A percentile compares a stretch with the other conserved stretches of the same genome.
phyloP scores from a whole-genome alignment of 331 rosid genomes.

The Arachis monticola region DNA sequence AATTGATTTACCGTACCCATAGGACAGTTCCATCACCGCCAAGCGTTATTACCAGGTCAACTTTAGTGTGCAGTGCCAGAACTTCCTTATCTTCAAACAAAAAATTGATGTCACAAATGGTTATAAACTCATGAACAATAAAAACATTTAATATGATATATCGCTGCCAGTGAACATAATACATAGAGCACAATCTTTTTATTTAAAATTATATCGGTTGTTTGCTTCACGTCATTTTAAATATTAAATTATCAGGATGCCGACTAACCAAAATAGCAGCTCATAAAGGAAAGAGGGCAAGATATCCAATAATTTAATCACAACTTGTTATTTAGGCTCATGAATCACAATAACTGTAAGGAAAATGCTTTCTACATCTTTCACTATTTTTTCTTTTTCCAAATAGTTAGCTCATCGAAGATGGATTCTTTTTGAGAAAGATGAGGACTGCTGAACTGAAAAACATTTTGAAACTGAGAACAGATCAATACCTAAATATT shows the following conservation, averaged over 20 bases:
- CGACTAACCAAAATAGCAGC: neutral
- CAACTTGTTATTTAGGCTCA: constrained; percentile 11
- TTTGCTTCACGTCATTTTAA: constrained; percentile 16
- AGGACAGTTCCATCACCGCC: constrained; percentile 99
- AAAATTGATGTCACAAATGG: constrained; percentile 8
- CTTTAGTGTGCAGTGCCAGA: constrained; percentile 67
- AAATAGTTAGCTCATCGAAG: neutral
- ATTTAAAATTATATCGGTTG: neutral
- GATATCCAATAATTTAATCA: neutral
- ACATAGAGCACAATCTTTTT: constrained; percentile 14
- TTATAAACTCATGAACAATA: constrained; percentile 8
- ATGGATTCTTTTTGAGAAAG: neutral
- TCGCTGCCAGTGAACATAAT: neutral
- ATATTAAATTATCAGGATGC: constrained; percentile 7
- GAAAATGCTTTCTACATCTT: neutral
- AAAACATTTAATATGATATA: neutral
- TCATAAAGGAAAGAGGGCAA: constrained; percentile 5
- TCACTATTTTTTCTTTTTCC: neutral
- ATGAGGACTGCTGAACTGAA: constrained; percentile 6
- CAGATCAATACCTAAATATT: constrained; percentile 14
- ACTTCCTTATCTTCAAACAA: constrained; percentile 69
- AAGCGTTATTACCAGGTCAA: constrained; percentile 92
- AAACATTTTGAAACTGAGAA: neutral
- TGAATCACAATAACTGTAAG: neutral
- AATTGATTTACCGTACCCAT: constrained; percentile 69